Percentiles rank a stretch among this genome's conserved stretches.
phyloP scores from a whole-genome alignment of 2,329 filamentous ascomycete genomes.

The Exophiala dermatitidis region DNA sequence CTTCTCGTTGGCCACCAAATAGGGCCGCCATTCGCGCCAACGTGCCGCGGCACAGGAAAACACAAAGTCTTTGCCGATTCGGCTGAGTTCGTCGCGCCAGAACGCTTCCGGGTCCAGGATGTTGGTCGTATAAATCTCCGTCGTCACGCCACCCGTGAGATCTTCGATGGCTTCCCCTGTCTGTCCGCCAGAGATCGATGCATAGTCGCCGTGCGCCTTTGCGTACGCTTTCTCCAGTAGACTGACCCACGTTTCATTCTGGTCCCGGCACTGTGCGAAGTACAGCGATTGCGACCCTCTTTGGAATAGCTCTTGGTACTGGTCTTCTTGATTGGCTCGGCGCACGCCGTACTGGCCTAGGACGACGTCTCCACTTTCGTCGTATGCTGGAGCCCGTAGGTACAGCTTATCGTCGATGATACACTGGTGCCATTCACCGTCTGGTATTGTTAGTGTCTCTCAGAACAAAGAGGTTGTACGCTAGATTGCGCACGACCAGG shows the following conservation, averaged over 20 bases:
- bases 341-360: conserved; percentile 69
- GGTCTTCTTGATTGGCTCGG: conserved; percentile 62
- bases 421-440: conserved; percentile 86
- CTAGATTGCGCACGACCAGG: neutral
- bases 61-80: conserved; percentile 70
- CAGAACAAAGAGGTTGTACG: neutral
- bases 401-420: conserved; percentile 91
- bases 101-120: conserved; percentile 65
- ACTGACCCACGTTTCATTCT: conserved; percentile 77
- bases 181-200: conserved; percentile 66
- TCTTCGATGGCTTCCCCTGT: conserved; percentile 58
- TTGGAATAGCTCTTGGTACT: conserved; percentile 65
- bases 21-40: conserved; percentile 29
- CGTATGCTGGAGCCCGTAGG: conserved; percentile 73
- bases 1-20: conserved; percentile 18
- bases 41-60: conserved; percentile 43
- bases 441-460: conserved; percentile 33
- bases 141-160: conserved; percentile 47
- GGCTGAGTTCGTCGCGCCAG: conserved; percentile 72
- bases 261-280: conserved; percentile 67
- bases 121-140: conserved; percentile 41
- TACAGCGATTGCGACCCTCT: conserved; percentile 70
- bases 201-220: conserved; percentile 75
- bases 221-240: conserved; percentile 68
- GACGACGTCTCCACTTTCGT: conserved; percentile 68